A percentile compares a stretch with the other conserved stretches of the same genome.
Conservation (phyloP, 768 basidiomycete species). For the Psilocybe tampanensis region DNA sequence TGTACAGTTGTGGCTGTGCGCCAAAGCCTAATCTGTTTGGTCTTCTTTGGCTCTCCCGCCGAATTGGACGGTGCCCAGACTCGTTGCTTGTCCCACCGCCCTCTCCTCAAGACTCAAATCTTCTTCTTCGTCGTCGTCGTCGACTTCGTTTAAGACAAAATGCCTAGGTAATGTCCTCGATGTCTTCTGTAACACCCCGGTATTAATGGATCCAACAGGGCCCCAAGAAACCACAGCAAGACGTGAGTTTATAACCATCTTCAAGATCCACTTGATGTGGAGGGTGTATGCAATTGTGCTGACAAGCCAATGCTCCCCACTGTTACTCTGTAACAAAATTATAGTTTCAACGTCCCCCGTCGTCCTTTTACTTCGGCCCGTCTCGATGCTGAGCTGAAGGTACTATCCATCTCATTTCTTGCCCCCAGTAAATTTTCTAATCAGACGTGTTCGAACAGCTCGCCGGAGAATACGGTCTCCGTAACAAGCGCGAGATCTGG, state of each 20-base stretch:
- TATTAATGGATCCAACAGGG: conserved; percentile 56
- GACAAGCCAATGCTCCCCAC: conserved; percentile 68
- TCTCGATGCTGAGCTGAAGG: conserved; percentile 99
- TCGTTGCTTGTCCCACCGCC: conserved; percentile 16
- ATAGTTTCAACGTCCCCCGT: conserved; percentile 98
- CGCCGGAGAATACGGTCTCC: conserved; percentile 99
- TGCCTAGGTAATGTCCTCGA: conserved; percentile 73
- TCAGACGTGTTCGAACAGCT: conserved; percentile 56
- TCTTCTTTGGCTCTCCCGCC: conserved; percentile 33
- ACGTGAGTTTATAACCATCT: conserved; percentile 70
- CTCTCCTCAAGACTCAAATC: conserved; percentile 21
- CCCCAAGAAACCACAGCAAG: conserved; percentile 91
- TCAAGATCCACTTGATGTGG: conserved; percentile 73
- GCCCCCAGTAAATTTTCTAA: not conserved
- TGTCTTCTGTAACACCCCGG: conserved; percentile 9
- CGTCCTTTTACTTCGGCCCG: conserved; percentile 96
- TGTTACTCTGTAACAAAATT: conserved; percentile 43
- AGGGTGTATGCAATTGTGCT: conserved; percentile 64
- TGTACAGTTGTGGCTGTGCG: conserved; percentile 63
- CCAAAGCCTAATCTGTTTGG: conserved; percentile 39
- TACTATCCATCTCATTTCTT: conserved; percentile 31
- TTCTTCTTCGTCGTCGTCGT: conserved; percentile 20
- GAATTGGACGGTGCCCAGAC: conserved; percentile 11
- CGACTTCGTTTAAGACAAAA: conserved; percentile 65
- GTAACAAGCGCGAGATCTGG: conserved; percentile 99